Evolutionary conservation across 768 basidiomycete species (phyloP).

Genomic region (Hygrocybe punicea): DNA sequence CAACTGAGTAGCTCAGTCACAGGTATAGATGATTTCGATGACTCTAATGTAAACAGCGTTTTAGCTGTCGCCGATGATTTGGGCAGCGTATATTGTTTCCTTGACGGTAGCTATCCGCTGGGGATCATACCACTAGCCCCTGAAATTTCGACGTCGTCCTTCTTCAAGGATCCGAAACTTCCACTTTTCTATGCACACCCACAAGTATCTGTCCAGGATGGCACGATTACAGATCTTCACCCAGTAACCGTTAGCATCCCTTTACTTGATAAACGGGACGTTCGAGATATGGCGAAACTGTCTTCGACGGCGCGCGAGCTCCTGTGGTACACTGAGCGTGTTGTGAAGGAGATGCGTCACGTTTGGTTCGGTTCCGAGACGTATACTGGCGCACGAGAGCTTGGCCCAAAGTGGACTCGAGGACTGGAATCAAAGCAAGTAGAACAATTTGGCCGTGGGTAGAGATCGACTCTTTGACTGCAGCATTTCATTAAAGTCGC

Average conservation of each 20-base stretch:
- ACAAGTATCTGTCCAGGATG: constrained; percentile 25
- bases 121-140: constrained; percentile 48
- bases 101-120: constrained; percentile 74
- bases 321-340: constrained; percentile 65
- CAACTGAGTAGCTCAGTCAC: constrained; percentile 27
- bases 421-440: constrained; percentile 61
- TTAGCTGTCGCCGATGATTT: constrained; percentile 56
- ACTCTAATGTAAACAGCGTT: constrained; percentile 60
- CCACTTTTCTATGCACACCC: constrained; percentile 53
- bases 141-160: constrained; percentile 30
- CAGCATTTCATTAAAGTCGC: constrained; percentile 13
- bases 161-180: constrained; percentile 47
- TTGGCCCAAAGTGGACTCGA: constrained; percentile 71
- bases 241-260: constrained; percentile 54
- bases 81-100: constrained; percentile 60
- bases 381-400: constrained; percentile 61
- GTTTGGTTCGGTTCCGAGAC: constrained; percentile 72
- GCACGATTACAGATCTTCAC: constrained; percentile 31
- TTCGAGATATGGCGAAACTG: constrained; percentile 66
- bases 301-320: constrained; percentile 71
- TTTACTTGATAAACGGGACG: constrained; percentile 51
- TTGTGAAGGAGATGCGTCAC: constrained; percentile 67
- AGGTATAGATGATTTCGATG: constrained; percentile 44
- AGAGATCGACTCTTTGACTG: constrained; percentile 7
- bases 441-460: constrained; percentile 65